These are phyloP conservation scores for Phyllostachys edulis DNA, from an alignment of 176 grass and related monocot species.

Conservation along the genomic window DNA sequence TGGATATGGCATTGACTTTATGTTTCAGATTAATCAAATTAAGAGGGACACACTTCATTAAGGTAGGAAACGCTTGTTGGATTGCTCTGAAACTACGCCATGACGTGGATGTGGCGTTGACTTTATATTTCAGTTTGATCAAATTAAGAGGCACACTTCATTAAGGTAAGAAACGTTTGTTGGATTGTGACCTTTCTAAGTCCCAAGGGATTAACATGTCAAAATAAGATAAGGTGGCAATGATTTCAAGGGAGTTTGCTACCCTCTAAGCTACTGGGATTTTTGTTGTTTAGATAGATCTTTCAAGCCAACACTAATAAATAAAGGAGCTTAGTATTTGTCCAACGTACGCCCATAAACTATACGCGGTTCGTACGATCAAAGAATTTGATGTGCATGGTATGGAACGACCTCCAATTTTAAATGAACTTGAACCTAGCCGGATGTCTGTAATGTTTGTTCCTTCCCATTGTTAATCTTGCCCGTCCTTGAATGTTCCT, in stretches of 20 bases:
- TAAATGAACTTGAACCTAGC: constrained; percentile 12
- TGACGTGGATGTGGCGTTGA: constrained; percentile 12
- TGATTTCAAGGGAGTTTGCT: background rate
- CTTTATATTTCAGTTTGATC: background rate
- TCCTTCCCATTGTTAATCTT: background rate
- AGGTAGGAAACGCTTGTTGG: background rate
- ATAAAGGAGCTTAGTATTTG: background rate
- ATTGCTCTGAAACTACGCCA: background rate
- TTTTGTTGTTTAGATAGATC: background rate
- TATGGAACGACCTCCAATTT: constrained; percentile 10
- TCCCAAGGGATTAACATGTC: background rate
- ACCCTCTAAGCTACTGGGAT: background rate
- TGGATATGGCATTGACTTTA: constrained; percentile 27
- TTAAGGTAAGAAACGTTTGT: background rate
- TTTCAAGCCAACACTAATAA: background rate
- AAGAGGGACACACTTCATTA: background rate
- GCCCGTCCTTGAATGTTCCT: constrained; percentile 9
- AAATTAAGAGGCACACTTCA: background rate
- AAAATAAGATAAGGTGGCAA: background rate
- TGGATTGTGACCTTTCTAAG: background rate
- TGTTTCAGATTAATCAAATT: background rate
- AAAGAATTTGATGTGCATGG: constrained; percentile 29
- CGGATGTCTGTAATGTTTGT: constrained; percentile 3
- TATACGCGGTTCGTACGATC: background rate
- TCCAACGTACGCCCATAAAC: constrained; percentile 1